These are phyloP conservation scores for Pinus tabuliformis DNA, from an alignment of 75 land plant species.

Conservation along the genomic window DNA sequence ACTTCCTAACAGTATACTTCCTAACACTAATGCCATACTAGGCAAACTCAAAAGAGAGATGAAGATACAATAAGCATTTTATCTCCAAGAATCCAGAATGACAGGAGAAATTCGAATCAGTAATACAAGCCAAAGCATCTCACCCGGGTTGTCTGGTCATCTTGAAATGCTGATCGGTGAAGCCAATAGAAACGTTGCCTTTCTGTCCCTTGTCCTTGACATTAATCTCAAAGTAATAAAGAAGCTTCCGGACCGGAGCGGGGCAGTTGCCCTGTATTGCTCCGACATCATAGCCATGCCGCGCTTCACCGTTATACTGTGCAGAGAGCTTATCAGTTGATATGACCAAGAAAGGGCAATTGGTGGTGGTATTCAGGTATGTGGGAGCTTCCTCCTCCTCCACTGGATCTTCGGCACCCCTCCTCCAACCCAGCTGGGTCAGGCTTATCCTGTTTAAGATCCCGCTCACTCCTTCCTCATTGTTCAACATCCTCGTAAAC, in stretches of 20 bases:
- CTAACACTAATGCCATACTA: too few relatives aligned
- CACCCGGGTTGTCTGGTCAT: conserved; percentile 89
- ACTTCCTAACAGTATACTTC: too few relatives aligned
- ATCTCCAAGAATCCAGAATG: too few relatives aligned
- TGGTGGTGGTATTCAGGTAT: conserved; percentile 74
- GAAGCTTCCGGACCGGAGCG: conserved; percentile 63
- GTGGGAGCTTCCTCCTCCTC: conserved; percentile 68
- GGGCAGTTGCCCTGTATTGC: conserved; percentile 84
- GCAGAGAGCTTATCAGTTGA: conserved; percentile 87
- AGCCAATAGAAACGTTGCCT: conserved; percentile 82
- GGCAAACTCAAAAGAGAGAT: too few relatives aligned
- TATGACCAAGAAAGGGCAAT: conserved; percentile 71
- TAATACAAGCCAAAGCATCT: neutral
- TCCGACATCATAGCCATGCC: conserved; percentile 93
- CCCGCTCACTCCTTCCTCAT: neutral
- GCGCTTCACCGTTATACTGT: conserved; percentile 45
- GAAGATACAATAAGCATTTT: too few relatives aligned
- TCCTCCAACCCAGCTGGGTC: neutral
- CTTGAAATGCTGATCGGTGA: conserved; percentile 71
- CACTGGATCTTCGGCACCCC: conserved; percentile 18
- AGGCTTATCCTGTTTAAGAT: neutral
- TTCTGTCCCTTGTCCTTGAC: conserved; percentile 73
- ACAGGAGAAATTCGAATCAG: too few relatives aligned
- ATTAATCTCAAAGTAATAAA: conserved; percentile 91
- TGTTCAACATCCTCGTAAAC: conserved; percentile 1